These are phyloP conservation scores for Penicillium malachiteum DNA, from an alignment of 495 filamentous ascomycete species.

Conservation along the genomic window DNA sequence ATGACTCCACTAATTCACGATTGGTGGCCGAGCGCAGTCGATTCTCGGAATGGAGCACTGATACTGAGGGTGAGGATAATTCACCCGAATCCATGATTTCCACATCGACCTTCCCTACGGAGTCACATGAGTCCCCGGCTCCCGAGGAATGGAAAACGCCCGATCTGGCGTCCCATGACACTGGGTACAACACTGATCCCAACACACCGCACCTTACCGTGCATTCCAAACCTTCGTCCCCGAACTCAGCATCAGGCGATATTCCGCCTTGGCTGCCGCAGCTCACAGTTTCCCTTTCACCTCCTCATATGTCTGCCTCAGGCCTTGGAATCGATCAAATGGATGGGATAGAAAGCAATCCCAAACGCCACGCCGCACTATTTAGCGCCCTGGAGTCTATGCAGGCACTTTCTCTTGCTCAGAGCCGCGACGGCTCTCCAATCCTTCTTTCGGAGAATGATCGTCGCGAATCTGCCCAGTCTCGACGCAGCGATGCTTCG, in stretches of 20 bases:
- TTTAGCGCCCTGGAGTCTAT: conserved; percentile 37
- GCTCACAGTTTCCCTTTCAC: conserved; percentile 33
- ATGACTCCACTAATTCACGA: conserved; percentile 29
- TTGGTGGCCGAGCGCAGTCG: conserved; percentile 36
- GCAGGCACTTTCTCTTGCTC: conserved; percentile 28
- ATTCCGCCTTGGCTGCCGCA: conserved; percentile 32
- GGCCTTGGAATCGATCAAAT: conserved; percentile 39
- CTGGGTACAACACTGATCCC: conserved; percentile 32
- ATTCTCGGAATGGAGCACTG: conserved; percentile 51
- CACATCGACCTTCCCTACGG: conserved; percentile 32
- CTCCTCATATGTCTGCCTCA: conserved; percentile 31
- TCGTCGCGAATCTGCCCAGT: conserved; percentile 8
- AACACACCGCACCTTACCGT: conserved; percentile 42
- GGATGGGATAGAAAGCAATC: conserved; percentile 41
- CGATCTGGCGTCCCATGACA: conserved; percentile 25
- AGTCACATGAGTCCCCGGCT: conserved; percentile 16
- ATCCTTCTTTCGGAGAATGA: conserved; percentile 24
- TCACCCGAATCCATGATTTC: conserved; percentile 43
- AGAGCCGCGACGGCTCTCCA: conserved; percentile 26
- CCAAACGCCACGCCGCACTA: conserved; percentile 48
- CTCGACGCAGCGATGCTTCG: conserved; percentile 24
- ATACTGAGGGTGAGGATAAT: conserved; percentile 32
- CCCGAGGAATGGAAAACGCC: conserved; percentile 27
- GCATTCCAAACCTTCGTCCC: conserved; percentile 37
- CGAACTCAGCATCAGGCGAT: conserved; percentile 31